Percentiles rank a stretch among this genome's conserved stretches.
Evolutionary conservation across 1,284 basidiomycete species (phyloP).

Genomic region (Tylopilus orsonianus): DNA sequence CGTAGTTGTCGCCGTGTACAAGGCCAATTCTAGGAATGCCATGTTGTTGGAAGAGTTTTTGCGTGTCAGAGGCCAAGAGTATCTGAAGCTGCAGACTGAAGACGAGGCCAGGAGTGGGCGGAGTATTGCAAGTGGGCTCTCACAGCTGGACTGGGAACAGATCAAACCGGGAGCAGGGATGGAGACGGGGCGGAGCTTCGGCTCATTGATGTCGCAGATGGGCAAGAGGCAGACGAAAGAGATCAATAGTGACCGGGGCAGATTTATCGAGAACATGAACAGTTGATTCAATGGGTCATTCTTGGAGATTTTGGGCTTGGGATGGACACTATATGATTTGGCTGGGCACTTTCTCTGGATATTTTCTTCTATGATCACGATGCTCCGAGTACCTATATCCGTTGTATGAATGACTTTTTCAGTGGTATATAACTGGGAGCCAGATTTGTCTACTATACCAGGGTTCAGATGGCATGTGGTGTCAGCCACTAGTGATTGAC

Average conservation of each 20-base stretch:
- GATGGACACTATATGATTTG: too few relatives aligned
- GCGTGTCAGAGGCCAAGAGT: constrained; percentile 65
- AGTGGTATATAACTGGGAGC: too few relatives aligned
- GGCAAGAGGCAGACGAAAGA: constrained; percentile 7
- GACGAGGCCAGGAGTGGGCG: constrained; percentile 21
- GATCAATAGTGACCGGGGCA: constrained; percentile 12
- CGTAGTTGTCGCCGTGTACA: constrained; percentile 71
- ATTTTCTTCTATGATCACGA: neutral
- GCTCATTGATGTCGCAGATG: constrained; percentile 13
- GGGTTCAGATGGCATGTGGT: too few relatives aligned
- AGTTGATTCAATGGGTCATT: constrained; percentile 4
- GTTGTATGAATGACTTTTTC: neutral
- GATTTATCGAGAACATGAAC: constrained; percentile 29
- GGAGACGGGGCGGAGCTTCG: constrained; percentile 4
- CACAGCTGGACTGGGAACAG: constrained; percentile 40
- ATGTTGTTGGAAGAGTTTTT: constrained; percentile 71
- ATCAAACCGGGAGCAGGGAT: constrained; percentile 55
- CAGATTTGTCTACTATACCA: too few relatives aligned
- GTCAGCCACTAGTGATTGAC: too few relatives aligned
- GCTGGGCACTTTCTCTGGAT: too few relatives aligned
- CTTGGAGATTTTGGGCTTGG: neutral
- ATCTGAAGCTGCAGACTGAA: constrained; percentile 47
- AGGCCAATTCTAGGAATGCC: constrained; percentile 90
- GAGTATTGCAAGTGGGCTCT: constrained; percentile 3
- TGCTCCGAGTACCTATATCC: neutral